These are phyloP conservation scores for Sherardia arvensis DNA, from an alignment of 257 asterid genomes.

Conservation along the genomic window DNA sequence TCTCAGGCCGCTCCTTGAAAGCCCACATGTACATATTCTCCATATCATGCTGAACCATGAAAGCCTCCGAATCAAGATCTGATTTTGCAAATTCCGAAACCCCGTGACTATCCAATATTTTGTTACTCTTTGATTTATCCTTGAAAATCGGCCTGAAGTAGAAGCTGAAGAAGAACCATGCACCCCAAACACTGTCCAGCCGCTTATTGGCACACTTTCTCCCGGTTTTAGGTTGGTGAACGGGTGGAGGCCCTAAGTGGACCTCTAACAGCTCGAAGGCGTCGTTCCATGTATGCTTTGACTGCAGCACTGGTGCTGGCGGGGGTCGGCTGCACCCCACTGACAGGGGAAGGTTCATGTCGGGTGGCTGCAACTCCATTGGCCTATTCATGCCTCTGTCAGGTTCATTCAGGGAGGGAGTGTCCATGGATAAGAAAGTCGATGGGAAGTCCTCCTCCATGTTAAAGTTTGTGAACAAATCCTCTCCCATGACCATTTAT, in stretches of 20 bases:
- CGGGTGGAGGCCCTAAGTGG: conserved; percentile 39
- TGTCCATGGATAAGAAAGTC: conserved; percentile 62
- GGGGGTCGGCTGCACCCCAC: conserved; percentile 52
- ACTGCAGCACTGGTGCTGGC: neutral
- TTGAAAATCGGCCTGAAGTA: conserved; percentile 26
- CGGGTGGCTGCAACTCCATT: conserved; percentile 48
- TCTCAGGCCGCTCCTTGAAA: conserved; percentile 70
- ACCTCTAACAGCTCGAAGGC: conserved; percentile 60
- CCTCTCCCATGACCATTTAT: conserved; percentile 36
- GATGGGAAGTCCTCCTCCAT: conserved; percentile 75
- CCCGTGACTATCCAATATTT: conserved; percentile 22
- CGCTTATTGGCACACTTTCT: conserved; percentile 51
- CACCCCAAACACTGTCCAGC: conserved; percentile 71
- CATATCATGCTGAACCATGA: conserved; percentile 80
- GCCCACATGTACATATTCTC: conserved; percentile 88
- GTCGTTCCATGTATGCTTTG: conserved; percentile 43
- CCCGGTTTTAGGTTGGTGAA: conserved; percentile 43
- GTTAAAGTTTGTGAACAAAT: conserved; percentile 37
- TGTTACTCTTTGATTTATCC: neutral
- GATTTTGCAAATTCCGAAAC: conserved; percentile 54
- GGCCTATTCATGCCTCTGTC: conserved; percentile 58
- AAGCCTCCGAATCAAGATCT: conserved; percentile 55
- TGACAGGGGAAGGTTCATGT: conserved; percentile 61
- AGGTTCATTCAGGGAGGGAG: conserved; percentile 36
- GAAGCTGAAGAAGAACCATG: conserved; percentile 76